These are phyloP conservation scores for Rhynchosporium graminicola DNA, from an alignment of 2,329 filamentous ascomycete genomes.

Conservation along the genomic window DNA sequence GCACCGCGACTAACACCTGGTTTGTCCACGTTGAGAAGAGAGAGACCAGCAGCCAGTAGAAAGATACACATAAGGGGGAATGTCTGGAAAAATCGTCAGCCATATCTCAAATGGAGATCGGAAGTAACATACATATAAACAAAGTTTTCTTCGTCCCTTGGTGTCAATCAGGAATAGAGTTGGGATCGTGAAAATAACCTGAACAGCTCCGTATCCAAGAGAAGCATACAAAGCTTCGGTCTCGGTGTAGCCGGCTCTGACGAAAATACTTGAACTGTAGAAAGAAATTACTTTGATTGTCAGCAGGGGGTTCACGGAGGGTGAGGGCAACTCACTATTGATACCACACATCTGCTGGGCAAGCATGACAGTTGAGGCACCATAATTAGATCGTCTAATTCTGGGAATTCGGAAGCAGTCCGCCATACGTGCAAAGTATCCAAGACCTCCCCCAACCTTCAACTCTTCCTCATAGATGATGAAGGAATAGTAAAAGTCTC, in stretches of 20 bases:
- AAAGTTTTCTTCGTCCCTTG: slow-evolving; percentile 59
- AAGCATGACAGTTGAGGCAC: slow-evolving; percentile 61
- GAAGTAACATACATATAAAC: slow-evolving; percentile 46
- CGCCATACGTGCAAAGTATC: slow-evolving; percentile 47
- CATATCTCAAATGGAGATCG: slow-evolving; percentile 57
- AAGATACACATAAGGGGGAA: slow-evolving; percentile 66
- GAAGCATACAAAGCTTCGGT: slow-evolving; percentile 60
- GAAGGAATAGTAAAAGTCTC: slow-evolving; percentile 64
- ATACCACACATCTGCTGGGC: slow-evolving; percentile 53
- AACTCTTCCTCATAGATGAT: slow-evolving; percentile 59
- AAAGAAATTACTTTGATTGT: slow-evolving; percentile 68
- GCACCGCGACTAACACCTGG: slow-evolving; percentile 44
- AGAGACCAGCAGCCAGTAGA: slow-evolving; percentile 43
- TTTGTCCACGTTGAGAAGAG: slow-evolving; percentile 48
- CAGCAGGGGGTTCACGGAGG: slow-evolving; percentile 43
- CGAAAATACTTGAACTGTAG: slow-evolving; percentile 65
- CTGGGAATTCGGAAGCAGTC: slow-evolving; percentile 50
- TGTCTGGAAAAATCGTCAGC: slow-evolving; percentile 41
- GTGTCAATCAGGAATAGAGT: slow-evolving; percentile 62
- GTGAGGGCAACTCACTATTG: slow-evolving; percentile 54
- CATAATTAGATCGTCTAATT: slow-evolving; percentile 54
- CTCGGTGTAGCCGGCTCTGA: slow-evolving; percentile 54
- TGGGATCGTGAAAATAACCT: slow-evolving; percentile 62
- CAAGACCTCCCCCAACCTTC: slow-evolving; percentile 50
- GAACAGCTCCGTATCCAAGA: slow-evolving; percentile 64